Evolutionary conservation across 495 filamentous ascomycete genomes (phyloP), one percentile per base, ranked within the genome.

Genomic region (Elasticomyces elasticus): DNA sequence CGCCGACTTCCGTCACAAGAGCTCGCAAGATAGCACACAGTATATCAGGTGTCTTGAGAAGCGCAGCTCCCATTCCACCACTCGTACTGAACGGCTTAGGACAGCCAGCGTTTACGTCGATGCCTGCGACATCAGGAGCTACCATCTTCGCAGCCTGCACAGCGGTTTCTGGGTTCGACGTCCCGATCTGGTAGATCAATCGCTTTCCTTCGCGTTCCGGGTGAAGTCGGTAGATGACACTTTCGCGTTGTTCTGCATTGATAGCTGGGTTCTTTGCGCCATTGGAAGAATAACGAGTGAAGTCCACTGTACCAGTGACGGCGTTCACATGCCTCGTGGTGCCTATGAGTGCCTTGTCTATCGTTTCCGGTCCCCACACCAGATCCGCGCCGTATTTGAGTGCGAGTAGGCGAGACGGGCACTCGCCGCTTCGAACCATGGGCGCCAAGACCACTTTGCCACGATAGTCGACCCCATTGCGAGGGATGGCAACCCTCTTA

Each of bases 351-450:
- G 90, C 79, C 63, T 78, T 80, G 66, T 97, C 92, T 55, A 98
- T 83, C 1, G 88, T 96, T 70, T 98, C 92, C 6, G 92, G 92
- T 82, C 85, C 91, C 92, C 91, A 98, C 54, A 97, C 92, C 13
- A 97, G 78, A 66, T 97, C 92, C 40, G 94, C 94, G 43, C 92
- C 92, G 66, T 98, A 97, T 61, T 94, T 83, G 19, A 98, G 79
- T 6, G 92, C 85, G 3, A 90, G 66, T 0, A 98, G 78, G 15
- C 92, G 82, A 9, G 85, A 89, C 4, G 94, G 94, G 17, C 96
- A 74, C 72, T 99, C 92, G 60, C 94, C 94, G 24, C 86, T 90
- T 33, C 92, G 83, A 23, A 98, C 92, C 92, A 98, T 98, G 35
- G 92, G 92, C 23, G 92, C 92, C 28, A 99, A 83, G 28, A 95